Conservation (phyloP, 2,329 filamentous ascomycete species). For the Zalaria obscura region DNA sequence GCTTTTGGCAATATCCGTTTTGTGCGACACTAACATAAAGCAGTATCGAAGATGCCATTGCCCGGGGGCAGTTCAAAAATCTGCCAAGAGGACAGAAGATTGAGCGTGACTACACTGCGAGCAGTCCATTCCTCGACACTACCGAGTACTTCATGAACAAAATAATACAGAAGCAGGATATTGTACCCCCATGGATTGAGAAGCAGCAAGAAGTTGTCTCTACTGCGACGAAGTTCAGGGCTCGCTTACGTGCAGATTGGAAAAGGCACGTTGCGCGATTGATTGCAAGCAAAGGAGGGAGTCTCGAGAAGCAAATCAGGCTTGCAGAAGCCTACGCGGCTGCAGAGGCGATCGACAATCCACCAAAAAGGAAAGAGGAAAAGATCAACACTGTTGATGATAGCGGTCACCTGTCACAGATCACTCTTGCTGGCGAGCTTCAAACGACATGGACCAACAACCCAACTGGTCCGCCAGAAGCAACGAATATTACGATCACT, state of each 20-base stretch:
- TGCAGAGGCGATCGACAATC: slow-evolving; percentile 56
- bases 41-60: slow-evolving; percentile 79
- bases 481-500: slow-evolving; percentile 16
- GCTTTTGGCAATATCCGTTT: too few relatives aligned
- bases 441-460: slow-evolving; percentile 15
- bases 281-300: slow-evolving; percentile 66
- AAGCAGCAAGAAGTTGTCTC: slow-evolving; percentile 83
- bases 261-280: slow-evolving; percentile 63
- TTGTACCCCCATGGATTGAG: slow-evolving; percentile 96
- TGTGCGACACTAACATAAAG: too few relatives aligned
- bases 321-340: slow-evolving; percentile 60
- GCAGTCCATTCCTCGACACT: slow-evolving; percentile 84
- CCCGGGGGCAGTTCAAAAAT: slow-evolving; percentile 75
- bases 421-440: slow-evolving; percentile 30
- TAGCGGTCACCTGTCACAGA: slow-evolving; percentile 32
- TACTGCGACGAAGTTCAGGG: slow-evolving; percentile 55
- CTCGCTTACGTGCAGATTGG: slow-evolving; percentile 70
- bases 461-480: not conserved
- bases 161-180: slow-evolving; percentile 91
- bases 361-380: slow-evolving; percentile 29
- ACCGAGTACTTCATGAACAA: slow-evolving; percentile 98
- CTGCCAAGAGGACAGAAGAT: slow-evolving; percentile 67
- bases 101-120: slow-evolving; percentile 68
- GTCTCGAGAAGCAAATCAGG: slow-evolving; percentile 56
- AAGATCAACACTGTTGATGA: slow-evolving; percentile 29